phyloP scores from a whole-genome alignment of 192 early-diverging fungal genomes.

The Nowakowskiella sp. region DNA sequence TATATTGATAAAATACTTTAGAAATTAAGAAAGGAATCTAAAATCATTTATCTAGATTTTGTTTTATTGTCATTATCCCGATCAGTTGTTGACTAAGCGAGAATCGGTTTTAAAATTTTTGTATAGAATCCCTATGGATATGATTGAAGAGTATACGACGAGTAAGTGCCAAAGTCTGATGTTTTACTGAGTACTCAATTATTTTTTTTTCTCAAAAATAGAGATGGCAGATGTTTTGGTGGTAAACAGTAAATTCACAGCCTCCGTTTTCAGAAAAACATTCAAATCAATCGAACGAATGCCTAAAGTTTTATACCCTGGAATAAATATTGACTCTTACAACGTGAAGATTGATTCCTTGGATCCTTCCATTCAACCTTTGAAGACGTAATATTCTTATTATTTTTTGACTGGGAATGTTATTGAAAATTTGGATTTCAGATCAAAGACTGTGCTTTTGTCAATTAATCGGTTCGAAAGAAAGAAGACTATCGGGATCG shows the following conservation, averaged over 20 bases:
- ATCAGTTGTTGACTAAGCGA: constrained; percentile 67
- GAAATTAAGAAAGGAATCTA: background rate
- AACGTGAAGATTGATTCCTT: constrained; percentile 45
- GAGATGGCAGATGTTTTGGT: constrained; percentile 82
- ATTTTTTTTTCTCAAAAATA: constrained; percentile 14
- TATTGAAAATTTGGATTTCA: background rate
- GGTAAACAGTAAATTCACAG: constrained; percentile 89
- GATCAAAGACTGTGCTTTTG: constrained; percentile 30
- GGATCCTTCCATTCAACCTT: constrained; percentile 45
- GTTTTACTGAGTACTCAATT: background rate
- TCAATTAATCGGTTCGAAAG: constrained; percentile 97
- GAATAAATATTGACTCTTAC: constrained; percentile 69
- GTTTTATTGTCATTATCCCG: constrained; percentile 97
- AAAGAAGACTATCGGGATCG: constrained; percentile 82
- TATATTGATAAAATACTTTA: background rate
- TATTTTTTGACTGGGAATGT: too few species aligned
- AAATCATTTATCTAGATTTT: constrained; percentile 48
- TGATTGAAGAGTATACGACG: constrained; percentile 78
- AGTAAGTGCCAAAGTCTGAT: constrained; percentile 24
- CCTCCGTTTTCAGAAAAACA: constrained; percentile 55
- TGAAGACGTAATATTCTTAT: constrained; percentile 27
- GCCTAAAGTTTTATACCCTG: constrained; percentile 77
- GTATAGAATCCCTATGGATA: constrained; percentile 78
- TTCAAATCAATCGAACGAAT: constrained; percentile 56
- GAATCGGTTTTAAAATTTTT: constrained; percentile 50